Evolutionary conservation across 2,329 filamentous ascomycete genomes (phyloP), one percentile per base, ranked within the genome.

Genomic region (Paramyrothecium roridum): DNA sequence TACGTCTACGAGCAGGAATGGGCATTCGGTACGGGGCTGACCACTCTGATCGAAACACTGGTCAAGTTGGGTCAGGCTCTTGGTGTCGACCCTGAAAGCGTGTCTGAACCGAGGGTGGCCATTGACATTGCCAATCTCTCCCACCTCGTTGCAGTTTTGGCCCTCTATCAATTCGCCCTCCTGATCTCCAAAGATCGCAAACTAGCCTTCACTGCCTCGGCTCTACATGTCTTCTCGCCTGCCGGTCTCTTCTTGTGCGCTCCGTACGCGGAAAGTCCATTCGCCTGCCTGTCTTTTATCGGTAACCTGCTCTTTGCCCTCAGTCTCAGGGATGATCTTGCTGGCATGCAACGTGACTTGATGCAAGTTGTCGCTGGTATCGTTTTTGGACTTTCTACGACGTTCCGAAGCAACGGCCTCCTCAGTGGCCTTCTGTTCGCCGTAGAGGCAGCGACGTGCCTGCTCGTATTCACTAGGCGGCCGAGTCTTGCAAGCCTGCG

Each of bases 231-330:
- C 54, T 67, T 98, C 50, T 95, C 90, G 0, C 93, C 95, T 0
- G 95, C 90, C 0, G 93, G 93, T 1, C 73, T 97, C 2, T 98
- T 99, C 68, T 82, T 99, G 19, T 93, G 89, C 0, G 88, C 93
- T 0, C 91, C 93, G 0, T 96, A 95, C 70, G 82, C 85, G 11
- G 95, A 99, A 74, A 85, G 89, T 59, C 71, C 87, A 0, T 97
- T 92, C 70, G 86, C 93, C 0, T 77, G 90, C 21, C 76, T 96
- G 34, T 89, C 89, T 45, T 90, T 97, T 64, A 62, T 80, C 1
- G 95, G 91, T 1, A 86, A 86, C 64, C 79, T 89, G 30, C 69
- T 88, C 50, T 95, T 93, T 68, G 82, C 83, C 1, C 77, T 79
- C 48, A 76, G 76, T 64, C 45, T 69, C 37, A 61, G 58, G 52